Evolutionary conservation across 1,284 basidiomycete species (phyloP), one percentile per base, ranked within the genome.

Genomic region (Trametes pubescens): DNA sequence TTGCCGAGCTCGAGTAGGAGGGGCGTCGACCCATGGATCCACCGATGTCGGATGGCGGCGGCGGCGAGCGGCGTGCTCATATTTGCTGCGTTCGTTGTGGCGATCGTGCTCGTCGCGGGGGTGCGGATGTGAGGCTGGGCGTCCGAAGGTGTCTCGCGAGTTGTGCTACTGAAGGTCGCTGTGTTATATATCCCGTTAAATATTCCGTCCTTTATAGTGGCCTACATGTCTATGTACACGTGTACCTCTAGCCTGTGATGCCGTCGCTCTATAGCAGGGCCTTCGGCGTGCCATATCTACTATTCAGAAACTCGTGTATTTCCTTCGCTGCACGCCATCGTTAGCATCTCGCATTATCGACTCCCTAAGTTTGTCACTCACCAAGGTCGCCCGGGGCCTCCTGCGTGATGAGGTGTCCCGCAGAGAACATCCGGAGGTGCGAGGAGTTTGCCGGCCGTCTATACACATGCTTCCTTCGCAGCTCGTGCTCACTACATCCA

Each of bases 391-490:
- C 29, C 0, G 74, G 75, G 10, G 61, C 61, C 59, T 77, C 74
- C 29, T 77, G 75, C 16, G 71, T 61, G 24, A 76, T 73, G 66
- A 92, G 74, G 80, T 92, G 90, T 0, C 87, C 85, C 35, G 85
- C 82, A 43, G 73, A 78, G 11, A 75, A 68, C 57, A 92, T 81
- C n/a, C 82, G 74, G 1, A 85, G 74, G 71, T 92, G 90, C 13
- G 82, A 82, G 34, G 86, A 72, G 69, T 91, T 90, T 56, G 67
- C 78, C 2, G 84, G 81, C 38, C 90, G 76, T n/a, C 84, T 74
- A 87, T 88, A 90, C 11, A 88, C 86, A 26, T 81, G 76, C 55
- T 82, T 76, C 57, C 74, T 72, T 24, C 81, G 81, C 26, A 74
- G 65, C 9, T 80, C 78, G 35, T 83, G 68, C 38, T 82, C 82